Percentiles rank a stretch among this genome's conserved stretches.
These are phyloP conservation scores for Tylopilus intermedius DNA, from an alignment of 768 basidiomycete species.

Conservation along the genomic window DNA sequence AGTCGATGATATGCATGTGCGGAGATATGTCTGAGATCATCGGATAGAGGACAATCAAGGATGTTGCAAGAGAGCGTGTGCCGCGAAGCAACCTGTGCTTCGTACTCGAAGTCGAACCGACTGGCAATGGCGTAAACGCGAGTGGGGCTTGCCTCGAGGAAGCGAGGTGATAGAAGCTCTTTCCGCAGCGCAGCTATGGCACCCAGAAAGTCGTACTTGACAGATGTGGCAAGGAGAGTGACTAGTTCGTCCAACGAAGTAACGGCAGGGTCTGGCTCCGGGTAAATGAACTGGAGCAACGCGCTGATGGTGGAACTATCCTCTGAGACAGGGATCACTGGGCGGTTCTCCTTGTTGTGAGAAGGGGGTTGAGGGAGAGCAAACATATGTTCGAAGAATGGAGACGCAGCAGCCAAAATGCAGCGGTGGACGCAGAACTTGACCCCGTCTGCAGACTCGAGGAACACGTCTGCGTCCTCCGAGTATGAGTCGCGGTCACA, in stretches of 20 bases:
- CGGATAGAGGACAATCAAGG: constrained; percentile 51
- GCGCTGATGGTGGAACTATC: constrained; percentile 38
- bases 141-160: constrained; percentile 44
- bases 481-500: constrained; percentile 36
- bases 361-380: constrained; percentile 49
- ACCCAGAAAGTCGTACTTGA: constrained; percentile 59
- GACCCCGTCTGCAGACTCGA: constrained; percentile 41
- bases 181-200: constrained; percentile 47
- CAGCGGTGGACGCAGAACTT: constrained; percentile 60
- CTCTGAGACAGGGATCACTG: constrained; percentile 56
- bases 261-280: constrained; percentile 50
- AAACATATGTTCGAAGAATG: constrained; percentile 69
- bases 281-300: constrained; percentile 60
- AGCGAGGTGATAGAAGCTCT: constrained; percentile 46
- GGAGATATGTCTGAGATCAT: constrained; percentile 61
- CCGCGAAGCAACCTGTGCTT: constrained; percentile 55
- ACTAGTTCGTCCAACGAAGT: constrained; percentile 50
- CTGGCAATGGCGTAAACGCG: constrained; percentile 71
- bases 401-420: constrained; percentile 59
- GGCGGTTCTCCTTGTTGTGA: constrained; percentile 27
- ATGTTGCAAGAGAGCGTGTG: constrained; percentile 52
- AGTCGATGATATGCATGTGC: constrained; percentile 68
- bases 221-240: constrained; percentile 46
- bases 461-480: constrained; percentile 48
- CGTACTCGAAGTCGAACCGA: constrained; percentile 58